phyloP scores from a whole-genome alignment of 495 filamentous ascomycete species.

The Penicillium turbatum region DNA sequence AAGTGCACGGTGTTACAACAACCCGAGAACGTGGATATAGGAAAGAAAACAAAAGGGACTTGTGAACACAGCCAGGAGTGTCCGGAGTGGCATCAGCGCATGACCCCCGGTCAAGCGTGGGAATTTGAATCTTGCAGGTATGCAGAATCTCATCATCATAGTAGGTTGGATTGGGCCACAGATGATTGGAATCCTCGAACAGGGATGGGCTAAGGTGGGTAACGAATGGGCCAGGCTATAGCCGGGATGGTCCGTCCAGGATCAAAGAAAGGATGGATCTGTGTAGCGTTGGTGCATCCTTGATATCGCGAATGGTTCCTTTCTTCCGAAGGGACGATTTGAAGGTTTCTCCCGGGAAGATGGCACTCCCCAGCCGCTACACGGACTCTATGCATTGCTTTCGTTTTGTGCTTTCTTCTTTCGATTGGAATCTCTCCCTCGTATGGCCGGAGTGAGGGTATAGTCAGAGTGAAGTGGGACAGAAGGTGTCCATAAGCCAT shows the following conservation, averaged over 20 bases:
- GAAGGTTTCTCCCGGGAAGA: conserved; percentile 8
- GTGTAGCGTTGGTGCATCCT: conserved; percentile 21
- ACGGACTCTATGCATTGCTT: neutral
- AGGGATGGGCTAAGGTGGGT: conserved; percentile 23
- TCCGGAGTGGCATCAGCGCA: conserved; percentile 20
- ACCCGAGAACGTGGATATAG: conserved; percentile 22
- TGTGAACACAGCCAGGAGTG: conserved; percentile 19
- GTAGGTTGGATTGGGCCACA: conserved; percentile 14
- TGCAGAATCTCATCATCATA: conserved; percentile 8
- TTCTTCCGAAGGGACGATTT: conserved; percentile 22
- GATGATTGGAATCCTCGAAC: conserved; percentile 17
- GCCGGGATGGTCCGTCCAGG: conserved; percentile 24
- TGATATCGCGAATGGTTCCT: conserved; percentile 18
- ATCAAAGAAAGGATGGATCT: conserved; percentile 20
- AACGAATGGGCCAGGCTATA: conserved; percentile 20
- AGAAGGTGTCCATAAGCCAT: neutral
- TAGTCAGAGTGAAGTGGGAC: neutral
- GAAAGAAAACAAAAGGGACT: conserved; percentile 9
- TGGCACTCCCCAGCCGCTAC: conserved; percentile 2
- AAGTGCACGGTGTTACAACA: conserved; percentile 17
- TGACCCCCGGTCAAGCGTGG: conserved; percentile 7
- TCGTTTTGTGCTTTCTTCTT: conserved; percentile 10
- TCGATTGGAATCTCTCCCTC: neutral
- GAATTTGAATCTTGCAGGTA: conserved; percentile 14
- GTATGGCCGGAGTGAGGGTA: neutral